phyloP scores from a whole-genome alignment of 345 rosid genomes.

The Balakata baccata region DNA sequence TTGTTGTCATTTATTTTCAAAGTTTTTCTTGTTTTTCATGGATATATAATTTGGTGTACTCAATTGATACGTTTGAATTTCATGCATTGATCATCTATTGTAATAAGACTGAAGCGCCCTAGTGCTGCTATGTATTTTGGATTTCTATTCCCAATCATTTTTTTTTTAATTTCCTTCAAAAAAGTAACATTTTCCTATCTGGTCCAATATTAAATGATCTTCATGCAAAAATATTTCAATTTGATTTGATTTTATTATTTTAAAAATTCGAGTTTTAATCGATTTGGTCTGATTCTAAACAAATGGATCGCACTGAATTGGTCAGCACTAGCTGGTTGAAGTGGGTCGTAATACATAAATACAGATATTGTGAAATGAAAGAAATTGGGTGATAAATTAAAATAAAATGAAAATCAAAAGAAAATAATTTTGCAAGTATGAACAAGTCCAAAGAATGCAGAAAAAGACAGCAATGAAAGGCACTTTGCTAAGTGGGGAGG shows the following conservation, averaged over 20 bases:
- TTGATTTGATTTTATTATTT: too few relatives aligned
- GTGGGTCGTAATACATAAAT: too few relatives aligned
- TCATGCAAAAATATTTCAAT: too few relatives aligned
- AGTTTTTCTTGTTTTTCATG: neutral
- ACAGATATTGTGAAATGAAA: too few relatives aligned
- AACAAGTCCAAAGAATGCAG: neutral
- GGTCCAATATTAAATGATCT: too few relatives aligned
- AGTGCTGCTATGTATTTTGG: neutral
- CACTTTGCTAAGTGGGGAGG: slow-evolving; percentile 3
- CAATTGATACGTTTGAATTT: neutral
- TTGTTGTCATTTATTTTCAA: neutral
- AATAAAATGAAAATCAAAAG: too few relatives aligned
- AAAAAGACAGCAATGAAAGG: slow-evolving; percentile 15
- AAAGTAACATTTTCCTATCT: too few relatives aligned
- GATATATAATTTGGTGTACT: neutral
- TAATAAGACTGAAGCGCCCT: slow-evolving; percentile 3
- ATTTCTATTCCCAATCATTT: neutral
- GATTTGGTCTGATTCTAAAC: too few relatives aligned
- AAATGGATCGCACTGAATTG: too few relatives aligned
- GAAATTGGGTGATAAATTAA: neutral
- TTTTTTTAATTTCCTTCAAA: too few relatives aligned
- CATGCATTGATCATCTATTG: slow-evolving; percentile 2
- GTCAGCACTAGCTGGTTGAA: too few relatives aligned
- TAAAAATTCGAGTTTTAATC: too few relatives aligned
- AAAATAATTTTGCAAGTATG: neutral